Conservation (phyloP, 345 rosid species). For the Limnanthes douglasii region DNA sequence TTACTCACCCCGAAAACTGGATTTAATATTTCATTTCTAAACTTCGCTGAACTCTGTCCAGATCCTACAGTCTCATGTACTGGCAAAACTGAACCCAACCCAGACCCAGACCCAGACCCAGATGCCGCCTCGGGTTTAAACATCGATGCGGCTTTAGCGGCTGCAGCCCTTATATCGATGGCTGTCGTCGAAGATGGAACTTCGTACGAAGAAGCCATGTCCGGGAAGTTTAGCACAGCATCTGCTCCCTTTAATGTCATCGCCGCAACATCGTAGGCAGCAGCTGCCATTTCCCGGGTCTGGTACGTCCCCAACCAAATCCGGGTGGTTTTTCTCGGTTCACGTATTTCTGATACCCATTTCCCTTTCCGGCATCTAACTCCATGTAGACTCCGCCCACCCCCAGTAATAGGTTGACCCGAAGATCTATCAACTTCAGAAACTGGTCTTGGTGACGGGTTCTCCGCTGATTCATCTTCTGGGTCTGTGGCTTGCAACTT, state of each 20-base stretch:
- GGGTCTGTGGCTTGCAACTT: constrained; percentile 4
- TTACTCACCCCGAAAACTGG: too few relatives aligned
- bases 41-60: constrained; percentile 1
- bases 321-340: constrained; percentile 58
- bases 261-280: constrained; percentile 71
- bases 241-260: constrained; percentile 54
- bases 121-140: constrained; percentile 7
- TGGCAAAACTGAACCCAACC: too few relatives aligned
- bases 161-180: constrained; percentile 38
- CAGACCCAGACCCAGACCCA: constrained; percentile 5
- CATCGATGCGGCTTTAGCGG: constrained; percentile 36
- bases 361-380: constrained; percentile 56
- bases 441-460: constrained; percentile 6
- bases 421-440: constrained; percentile 6
- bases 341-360: constrained; percentile 75
- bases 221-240: constrained; percentile 38
- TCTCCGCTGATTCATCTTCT: constrained; percentile 5
- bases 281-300: constrained; percentile 68
- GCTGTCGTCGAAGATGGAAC: constrained; percentile 33
- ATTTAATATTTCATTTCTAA: too few relatives aligned
- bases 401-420: not conserved
- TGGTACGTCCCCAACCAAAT: constrained; percentile 68
- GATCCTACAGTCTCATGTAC: too few relatives aligned
- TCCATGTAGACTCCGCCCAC: constrained; percentile 28
- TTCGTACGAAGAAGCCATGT: constrained; percentile 27